A percentile compares a stretch with the other conserved stretches of the same genome.
These are phyloP conservation scores for Blastobotrys terrestris DNA, from an alignment of 805 yeast genomes.

Conservation along the genomic window DNA sequence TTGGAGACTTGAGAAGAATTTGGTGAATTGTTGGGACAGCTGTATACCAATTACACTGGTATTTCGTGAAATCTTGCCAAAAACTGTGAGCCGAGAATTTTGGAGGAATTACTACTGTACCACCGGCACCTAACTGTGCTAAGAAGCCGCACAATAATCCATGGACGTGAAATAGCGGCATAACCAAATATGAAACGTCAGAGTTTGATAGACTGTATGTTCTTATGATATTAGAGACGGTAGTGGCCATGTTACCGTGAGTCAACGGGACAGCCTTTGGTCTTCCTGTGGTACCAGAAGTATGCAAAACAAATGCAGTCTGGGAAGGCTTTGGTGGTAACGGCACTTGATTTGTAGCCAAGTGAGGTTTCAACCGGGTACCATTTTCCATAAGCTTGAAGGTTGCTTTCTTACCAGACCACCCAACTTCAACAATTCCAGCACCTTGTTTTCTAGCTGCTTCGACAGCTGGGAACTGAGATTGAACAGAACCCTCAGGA, in stretches of 20 bases:
- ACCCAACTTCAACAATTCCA: slow-evolving; percentile 2
- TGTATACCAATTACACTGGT: slow-evolving; percentile 62
- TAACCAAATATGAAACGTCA: slow-evolving; percentile 58
- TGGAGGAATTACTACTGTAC: slow-evolving; percentile 55
- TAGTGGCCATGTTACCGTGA: slow-evolving; percentile 55
- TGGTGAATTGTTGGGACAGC: slow-evolving; percentile 75
- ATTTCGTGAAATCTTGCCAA: slow-evolving; percentile 50
- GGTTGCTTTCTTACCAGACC: not conserved
- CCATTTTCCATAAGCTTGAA: slow-evolving; percentile 2
- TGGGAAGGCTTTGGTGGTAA: slow-evolving; percentile 39
- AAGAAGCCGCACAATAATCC: slow-evolving; percentile 63
- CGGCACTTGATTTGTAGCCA: slow-evolving; percentile 6
- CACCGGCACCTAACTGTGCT: slow-evolving; percentile 55
- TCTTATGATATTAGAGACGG: slow-evolving; percentile 51
- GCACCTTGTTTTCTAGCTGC: slow-evolving; percentile 42
- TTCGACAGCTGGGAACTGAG: slow-evolving; percentile 39
- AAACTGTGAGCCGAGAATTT: slow-evolving; percentile 55
- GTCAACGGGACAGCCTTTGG: slow-evolving; percentile 72
- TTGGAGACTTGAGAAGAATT: slow-evolving; percentile 48
- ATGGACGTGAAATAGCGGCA: slow-evolving; percentile 77
- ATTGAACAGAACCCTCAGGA: slow-evolving; percentile 42
- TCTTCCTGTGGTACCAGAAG: slow-evolving; percentile 71
- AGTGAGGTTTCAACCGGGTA: not conserved
- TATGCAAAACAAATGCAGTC: slow-evolving; percentile 60
- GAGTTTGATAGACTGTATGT: slow-evolving; percentile 46